phyloP scores from a whole-genome alignment of 805 yeast species.

The Dipodascopsis tothii region DNA sequence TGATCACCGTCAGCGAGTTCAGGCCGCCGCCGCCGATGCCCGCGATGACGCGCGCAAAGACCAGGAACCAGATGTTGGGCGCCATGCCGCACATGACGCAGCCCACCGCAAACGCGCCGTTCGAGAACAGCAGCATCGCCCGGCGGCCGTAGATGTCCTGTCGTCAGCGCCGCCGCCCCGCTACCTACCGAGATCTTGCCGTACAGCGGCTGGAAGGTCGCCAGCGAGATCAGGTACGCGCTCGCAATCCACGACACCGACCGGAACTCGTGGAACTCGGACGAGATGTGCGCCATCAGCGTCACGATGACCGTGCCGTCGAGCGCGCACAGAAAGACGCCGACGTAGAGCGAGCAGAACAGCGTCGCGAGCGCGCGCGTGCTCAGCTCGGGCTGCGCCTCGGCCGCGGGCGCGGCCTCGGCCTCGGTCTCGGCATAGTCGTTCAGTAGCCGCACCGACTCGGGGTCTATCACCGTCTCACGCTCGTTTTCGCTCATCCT shows the following conservation, averaged over 20 bases:
- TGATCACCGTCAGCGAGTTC: constrained; percentile 63
- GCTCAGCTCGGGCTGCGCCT: constrained; percentile 9
- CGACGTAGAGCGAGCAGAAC: constrained; percentile 29
- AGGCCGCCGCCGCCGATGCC: constrained; percentile 94
- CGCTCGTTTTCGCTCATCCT: no score
- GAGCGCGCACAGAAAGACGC: constrained; percentile 44
- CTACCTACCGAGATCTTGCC: constrained; percentile 43
- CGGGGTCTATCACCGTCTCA: constrained; percentile 18
- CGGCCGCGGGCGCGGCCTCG: constrained; percentile 2
- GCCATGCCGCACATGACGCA: constrained; percentile 47
- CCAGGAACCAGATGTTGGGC: constrained; percentile 29
- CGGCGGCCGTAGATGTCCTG: constrained; percentile 22
- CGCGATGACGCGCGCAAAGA: constrained; percentile 53
- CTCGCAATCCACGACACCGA: constrained; percentile 67
- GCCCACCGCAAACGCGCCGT: constrained; percentile 35
- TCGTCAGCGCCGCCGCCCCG: no score
- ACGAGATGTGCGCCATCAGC: constrained; percentile 46
- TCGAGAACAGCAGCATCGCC: constrained; percentile 14
- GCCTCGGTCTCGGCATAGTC: constrained; percentile 27
- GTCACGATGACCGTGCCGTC: constrained; percentile 51
- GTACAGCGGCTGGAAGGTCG: constrained; percentile 70
- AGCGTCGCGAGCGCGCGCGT: constrained; percentile 18
- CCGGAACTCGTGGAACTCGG: constrained; percentile 48
- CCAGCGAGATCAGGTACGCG: constrained; percentile 57
- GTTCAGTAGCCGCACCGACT: constrained; percentile 46